Evolutionary conservation across 208 protist genomes (phyloP).

Genomic region (Crithidia brevicula): DNA sequence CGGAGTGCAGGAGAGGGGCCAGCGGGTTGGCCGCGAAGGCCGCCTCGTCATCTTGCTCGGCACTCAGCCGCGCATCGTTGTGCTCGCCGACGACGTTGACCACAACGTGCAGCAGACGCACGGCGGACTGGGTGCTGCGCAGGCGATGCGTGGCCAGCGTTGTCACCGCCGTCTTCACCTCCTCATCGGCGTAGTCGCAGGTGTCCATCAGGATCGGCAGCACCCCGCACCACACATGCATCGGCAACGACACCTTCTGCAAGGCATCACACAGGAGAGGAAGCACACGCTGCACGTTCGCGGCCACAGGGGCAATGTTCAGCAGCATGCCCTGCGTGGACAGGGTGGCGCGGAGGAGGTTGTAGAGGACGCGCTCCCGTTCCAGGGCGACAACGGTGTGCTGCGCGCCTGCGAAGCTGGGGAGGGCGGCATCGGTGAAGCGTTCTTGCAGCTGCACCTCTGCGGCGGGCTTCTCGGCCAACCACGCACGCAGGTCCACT

Average conservation of each 20-base stretch:
- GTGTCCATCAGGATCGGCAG: conserved; percentile 55
- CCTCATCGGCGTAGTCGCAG: conserved; percentile 35
- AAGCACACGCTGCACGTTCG: conserved; percentile 54
- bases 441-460: conserved; percentile 20
- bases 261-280: conserved; percentile 54
- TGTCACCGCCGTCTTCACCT: conserved; percentile 33
- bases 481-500: conserved; percentile 32
- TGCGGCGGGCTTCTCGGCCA: conserved; percentile 28
- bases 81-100: conserved; percentile 57
- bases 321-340: conserved; percentile 60
- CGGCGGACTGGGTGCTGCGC: conserved; percentile 47
- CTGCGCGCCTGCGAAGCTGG: conserved; percentile 22
- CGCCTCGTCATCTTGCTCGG: conserved; percentile 59
- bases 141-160: conserved; percentile 41
- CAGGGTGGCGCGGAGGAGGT: conserved; percentile 57
- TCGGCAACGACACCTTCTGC: conserved; percentile 44
- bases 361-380: conserved; percentile 41
- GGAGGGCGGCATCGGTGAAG: conserved; percentile 7
- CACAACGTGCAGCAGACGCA: conserved; percentile 57
- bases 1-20: conserved; percentile 42
- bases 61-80: conserved; percentile 30
- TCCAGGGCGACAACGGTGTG: conserved; percentile 25
- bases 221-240: conserved; percentile 55
- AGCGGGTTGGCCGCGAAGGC: conserved; percentile 73
- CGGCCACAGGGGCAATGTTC: conserved; percentile 35